Conservation (phyloP, 2,329 filamentous ascomycete species). For the Septoria petroselini region DNA sequence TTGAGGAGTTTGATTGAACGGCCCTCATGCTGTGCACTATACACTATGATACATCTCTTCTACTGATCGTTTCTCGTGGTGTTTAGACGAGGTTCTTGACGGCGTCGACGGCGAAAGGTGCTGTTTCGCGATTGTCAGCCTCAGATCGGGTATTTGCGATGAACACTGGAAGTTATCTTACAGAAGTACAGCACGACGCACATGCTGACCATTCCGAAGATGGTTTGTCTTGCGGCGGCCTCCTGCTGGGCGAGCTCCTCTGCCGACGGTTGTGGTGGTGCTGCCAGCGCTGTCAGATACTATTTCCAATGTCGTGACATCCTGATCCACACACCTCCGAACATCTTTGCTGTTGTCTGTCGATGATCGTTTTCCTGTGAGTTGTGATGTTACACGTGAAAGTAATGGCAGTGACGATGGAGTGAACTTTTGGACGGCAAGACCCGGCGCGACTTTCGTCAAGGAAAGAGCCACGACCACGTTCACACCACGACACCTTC, state of each 20-base stretch:
- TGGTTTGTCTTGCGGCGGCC: constrained; percentile 62
- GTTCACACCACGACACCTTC: constrained; percentile 1
- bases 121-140: constrained; percentile 36
- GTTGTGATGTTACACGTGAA: background rate
- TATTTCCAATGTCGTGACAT: background rate
- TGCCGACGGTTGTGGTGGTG: constrained; percentile 66
- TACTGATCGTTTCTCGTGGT: background rate
- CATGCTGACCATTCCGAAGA: constrained; percentile 64
- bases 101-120: constrained; percentile 56
- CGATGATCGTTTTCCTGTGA: background rate
- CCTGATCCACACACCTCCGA: background rate
- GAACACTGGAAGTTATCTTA: constrained; percentile 45
- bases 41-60: constrained; percentile 22
- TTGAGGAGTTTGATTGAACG: too few relatives aligned
- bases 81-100: constrained; percentile 48
- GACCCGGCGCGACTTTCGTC: constrained; percentile 1
- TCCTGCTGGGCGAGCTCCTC: constrained; percentile 69
- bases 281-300: constrained; percentile 40
- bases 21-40: constrained; percentile 29
- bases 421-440: constrained; percentile 9
- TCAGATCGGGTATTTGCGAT: too few relatives aligned
- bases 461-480: constrained; percentile 5
- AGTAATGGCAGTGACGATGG: background rate
- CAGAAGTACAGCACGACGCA: constrained; percentile 72
- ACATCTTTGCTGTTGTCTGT: constrained; percentile 4